phyloP scores from a whole-genome alignment of 306 rosid species.

The Dicorynia guianensis region DNA sequence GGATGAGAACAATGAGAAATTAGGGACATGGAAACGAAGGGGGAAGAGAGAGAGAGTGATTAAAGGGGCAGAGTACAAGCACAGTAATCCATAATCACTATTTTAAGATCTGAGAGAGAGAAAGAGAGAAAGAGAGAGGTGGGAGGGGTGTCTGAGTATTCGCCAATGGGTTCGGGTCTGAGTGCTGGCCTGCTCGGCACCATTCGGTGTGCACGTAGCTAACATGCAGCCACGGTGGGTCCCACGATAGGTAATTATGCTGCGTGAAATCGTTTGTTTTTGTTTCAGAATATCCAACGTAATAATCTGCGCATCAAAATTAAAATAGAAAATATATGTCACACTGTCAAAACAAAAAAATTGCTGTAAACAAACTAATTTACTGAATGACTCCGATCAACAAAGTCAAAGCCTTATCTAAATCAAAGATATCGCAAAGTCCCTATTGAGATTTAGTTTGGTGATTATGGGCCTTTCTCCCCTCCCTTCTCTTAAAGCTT shows the following conservation, averaged over 20 bases:
- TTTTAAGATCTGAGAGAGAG: constrained; percentile 21
- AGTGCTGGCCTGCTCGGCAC: constrained; percentile 10
- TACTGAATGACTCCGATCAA: too few relatives aligned
- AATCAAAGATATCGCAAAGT: too few relatives aligned
- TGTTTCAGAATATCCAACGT: too few relatives aligned
- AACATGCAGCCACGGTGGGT: constrained; percentile 39
- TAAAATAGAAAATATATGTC: too few relatives aligned
- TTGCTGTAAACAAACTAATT: too few relatives aligned
- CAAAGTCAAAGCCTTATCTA: too few relatives aligned
- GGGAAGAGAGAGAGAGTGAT: constrained; percentile 15
- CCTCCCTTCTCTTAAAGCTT: too few relatives aligned
- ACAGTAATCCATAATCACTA: constrained; percentile 36
- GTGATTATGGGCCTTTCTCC: too few relatives aligned
- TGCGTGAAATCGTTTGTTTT: too few relatives aligned
- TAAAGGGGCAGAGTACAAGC: constrained; percentile 21
- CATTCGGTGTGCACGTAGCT: constrained; percentile 47
- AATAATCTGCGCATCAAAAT: too few relatives aligned
- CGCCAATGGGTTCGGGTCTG: background rate
- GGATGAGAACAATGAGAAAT: constrained; percentile 11
- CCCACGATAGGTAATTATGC: constrained; percentile 8
- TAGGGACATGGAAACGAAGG: background rate
- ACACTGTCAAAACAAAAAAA: too few relatives aligned
- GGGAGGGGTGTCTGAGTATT: background rate
- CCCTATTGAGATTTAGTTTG: too few relatives aligned
- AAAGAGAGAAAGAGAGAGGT: background rate